These are phyloP conservation scores for Parachaetomium inaequale DNA, from an alignment of 495 filamentous ascomycete species.

Conservation along the genomic window DNA sequence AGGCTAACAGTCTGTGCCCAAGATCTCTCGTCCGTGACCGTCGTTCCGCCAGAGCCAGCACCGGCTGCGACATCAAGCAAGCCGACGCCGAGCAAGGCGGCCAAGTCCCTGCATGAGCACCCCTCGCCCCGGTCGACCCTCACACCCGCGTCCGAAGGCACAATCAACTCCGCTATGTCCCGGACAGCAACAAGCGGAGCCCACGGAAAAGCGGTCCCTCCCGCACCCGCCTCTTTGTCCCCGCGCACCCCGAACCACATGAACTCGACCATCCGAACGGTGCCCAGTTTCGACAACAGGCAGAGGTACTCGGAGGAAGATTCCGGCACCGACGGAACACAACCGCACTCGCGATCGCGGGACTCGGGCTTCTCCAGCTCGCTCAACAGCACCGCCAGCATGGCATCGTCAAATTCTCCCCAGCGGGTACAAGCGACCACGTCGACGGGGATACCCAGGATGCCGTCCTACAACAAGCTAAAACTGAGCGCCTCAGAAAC, in stretches of 20 bases:
- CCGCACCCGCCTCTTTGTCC: slow-evolving; percentile 11
- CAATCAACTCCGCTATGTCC: slow-evolving; percentile 38
- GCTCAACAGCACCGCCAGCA: slow-evolving; percentile 44
- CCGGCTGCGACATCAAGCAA: slow-evolving; percentile 13
- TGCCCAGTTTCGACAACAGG: slow-evolving; percentile 42
- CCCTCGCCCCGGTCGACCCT: slow-evolving; percentile 28
- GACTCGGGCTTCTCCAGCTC: slow-evolving; percentile 49
- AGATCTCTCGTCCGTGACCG: slow-evolving; percentile 12
- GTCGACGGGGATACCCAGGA: slow-evolving; percentile 19
- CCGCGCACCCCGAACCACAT: slow-evolving; percentile 24
- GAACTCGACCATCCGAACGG: slow-evolving; percentile 47
- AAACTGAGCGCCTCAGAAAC: slow-evolving; percentile 28
- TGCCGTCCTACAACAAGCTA: slow-evolving; percentile 28
- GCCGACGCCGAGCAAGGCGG: slow-evolving; percentile 19
- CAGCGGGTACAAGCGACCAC: slow-evolving; percentile 25
- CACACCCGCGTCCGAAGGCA: slow-evolving; percentile 34
- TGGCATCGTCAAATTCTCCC: slow-evolving; percentile 37
- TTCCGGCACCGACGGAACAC: slow-evolving; percentile 29
- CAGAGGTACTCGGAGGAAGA: slow-evolving; percentile 29
- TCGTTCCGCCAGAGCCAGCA: slow-evolving; percentile 11
- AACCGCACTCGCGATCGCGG: slow-evolving; percentile 36
- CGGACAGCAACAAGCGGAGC: slow-evolving; percentile 18
- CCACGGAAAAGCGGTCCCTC: slow-evolving; percentile 22
- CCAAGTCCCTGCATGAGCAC: slow-evolving; percentile 22
- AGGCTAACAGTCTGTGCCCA: slow-evolving; percentile 5